Evolutionary conservation across 1,284 basidiomycete genomes (phyloP).

Genomic region (Pyrrhoderma noxium): DNA sequence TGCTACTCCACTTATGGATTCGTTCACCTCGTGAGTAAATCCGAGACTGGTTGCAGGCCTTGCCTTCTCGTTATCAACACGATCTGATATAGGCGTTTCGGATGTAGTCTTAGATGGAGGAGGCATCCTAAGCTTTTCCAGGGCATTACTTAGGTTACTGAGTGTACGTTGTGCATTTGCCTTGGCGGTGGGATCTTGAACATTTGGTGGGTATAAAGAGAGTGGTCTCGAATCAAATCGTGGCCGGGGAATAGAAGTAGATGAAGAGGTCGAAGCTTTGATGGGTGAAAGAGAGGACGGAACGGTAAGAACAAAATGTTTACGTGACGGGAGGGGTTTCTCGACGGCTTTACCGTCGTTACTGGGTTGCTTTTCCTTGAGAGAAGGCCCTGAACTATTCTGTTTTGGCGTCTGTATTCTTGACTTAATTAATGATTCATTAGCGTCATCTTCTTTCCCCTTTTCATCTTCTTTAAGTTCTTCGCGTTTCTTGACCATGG

Average conservation of each 20-base stretch:
- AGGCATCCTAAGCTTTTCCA: constrained; percentile 16
- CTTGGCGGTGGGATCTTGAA: constrained; percentile 8
- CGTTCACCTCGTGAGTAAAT: constrained; percentile 13
- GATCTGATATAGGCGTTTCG: constrained; percentile 3
- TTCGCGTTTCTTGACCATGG: neutral
- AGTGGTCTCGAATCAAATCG: neutral
- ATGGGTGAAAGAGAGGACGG: constrained; percentile 17
- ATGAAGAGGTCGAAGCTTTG: constrained; percentile 3
- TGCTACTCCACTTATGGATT: neutral
- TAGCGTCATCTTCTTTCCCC: neutral
- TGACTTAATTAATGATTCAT: neutral
- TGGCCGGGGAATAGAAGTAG: neutral
- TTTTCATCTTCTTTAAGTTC: neutral
- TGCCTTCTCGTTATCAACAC: neutral
- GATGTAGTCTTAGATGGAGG: constrained; percentile 11
- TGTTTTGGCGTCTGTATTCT: neutral
- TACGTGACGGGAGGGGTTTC: constrained; percentile 2
- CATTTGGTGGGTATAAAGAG: constrained; percentile 14
- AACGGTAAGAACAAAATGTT: constrained; percentile 15
- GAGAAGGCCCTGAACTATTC: too few relatives aligned
- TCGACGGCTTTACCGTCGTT: neutral
- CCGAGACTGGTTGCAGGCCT: constrained; percentile 17
- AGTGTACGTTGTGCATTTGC: constrained; percentile 10
- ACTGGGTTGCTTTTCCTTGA: too few relatives aligned
- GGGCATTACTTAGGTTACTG: constrained; percentile 10